These are phyloP conservation scores for Aspergillus sclerotiicarbonarius DNA, from an alignment of 495 filamentous ascomycete species.

Conservation along the genomic window DNA sequence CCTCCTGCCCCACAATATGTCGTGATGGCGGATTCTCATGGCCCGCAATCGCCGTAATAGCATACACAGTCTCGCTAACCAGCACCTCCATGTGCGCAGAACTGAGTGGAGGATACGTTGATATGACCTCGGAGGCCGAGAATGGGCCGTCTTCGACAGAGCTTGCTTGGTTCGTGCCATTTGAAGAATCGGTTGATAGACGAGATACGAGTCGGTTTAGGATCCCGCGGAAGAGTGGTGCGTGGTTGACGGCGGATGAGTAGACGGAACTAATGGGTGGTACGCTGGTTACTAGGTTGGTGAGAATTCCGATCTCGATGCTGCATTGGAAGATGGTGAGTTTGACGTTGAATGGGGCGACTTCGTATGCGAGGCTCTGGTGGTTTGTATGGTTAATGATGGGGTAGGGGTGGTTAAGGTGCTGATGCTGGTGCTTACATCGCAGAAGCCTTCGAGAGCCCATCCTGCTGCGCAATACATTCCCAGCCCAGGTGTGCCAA, in stretches of 20 bases:
- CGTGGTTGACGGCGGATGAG: slow-evolving; percentile 68
- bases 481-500: slow-evolving; percentile 87
- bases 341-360: slow-evolving; percentile 96
- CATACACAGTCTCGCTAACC: slow-evolving; percentile 86
- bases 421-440: slow-evolving; percentile 41
- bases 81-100: slow-evolving; percentile 64
- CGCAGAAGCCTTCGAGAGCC: slow-evolving; percentile 97
- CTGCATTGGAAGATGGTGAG: slow-evolving; percentile 91
- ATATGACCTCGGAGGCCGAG: slow-evolving; percentile 55
- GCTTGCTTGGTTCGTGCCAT: slow-evolving; percentile 26
- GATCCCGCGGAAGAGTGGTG: slow-evolving; percentile 77
- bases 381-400: slow-evolving; percentile 8
- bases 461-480: slow-evolving; percentile 91
- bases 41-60: slow-evolving; percentile 84
- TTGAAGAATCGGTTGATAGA: slow-evolving; percentile 33
- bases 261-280: slow-evolving; percentile 73
- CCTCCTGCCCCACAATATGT: slow-evolving; percentile 92
- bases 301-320: slow-evolving; percentile 78
- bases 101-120: slow-evolving; percentile 67
- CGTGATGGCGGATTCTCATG: slow-evolving; percentile 94
- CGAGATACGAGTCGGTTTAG: slow-evolving; percentile 68
- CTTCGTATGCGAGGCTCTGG: slow-evolving; percentile 87
- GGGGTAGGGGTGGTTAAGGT: neutral
- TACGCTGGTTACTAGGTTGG: slow-evolving; percentile 78
- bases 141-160: slow-evolving; percentile 43